Base-by-base conservation (phyloP, 306 rosid genomes). In the Pyrus betulifolia region DNA sequence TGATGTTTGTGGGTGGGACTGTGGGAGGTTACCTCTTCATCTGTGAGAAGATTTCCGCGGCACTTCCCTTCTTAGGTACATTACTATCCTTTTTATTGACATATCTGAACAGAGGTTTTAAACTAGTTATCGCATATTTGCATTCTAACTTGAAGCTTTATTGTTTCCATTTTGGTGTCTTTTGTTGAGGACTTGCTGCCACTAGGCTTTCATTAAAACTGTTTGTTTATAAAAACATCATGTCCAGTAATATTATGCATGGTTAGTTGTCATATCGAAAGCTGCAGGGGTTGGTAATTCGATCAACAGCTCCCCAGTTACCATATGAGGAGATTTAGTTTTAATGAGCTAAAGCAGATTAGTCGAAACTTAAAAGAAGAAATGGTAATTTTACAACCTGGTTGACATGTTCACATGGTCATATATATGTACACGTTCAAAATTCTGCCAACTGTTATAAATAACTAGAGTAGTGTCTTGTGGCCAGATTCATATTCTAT, bases 31-130 rank as follows among this genome's bases (percentile, higher is more conserved):
- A 74, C 95, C 97, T 38, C 91, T 94, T 65, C 95, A 94, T 86
- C 87, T 90, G 80, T 97, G 90, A 85, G 97, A 94, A 83, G 93
- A 91, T 92, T 94, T 94, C 63, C 90, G 96, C 60, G 97, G 98
- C 83, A 91, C 98, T 18, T 93, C 95, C 6, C 86, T 94, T 70
- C 91, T 91, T 59, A 94, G 98, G 98, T 91, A 76, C 51, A 69
- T 45, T 30, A 4, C 68, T n/a, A 30, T 67, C 27, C 68, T 31
- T 73, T n/a, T n/a, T n/a, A 57, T 42, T 38, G 5, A 58, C 38
- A 72, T 28, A 72, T 58, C 38, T 23, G 76, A 33, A n/a, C 21
- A 6, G 22, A 14, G 17, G 12, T 52, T 18, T 12, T 4, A 33
- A 55, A 28, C 7, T 51, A 27, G 46, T 11, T 70, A 27, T 3